phyloP scores from a whole-genome alignment of 164 flowering plant genomes.

The Umbilicus rupestris region DNA sequence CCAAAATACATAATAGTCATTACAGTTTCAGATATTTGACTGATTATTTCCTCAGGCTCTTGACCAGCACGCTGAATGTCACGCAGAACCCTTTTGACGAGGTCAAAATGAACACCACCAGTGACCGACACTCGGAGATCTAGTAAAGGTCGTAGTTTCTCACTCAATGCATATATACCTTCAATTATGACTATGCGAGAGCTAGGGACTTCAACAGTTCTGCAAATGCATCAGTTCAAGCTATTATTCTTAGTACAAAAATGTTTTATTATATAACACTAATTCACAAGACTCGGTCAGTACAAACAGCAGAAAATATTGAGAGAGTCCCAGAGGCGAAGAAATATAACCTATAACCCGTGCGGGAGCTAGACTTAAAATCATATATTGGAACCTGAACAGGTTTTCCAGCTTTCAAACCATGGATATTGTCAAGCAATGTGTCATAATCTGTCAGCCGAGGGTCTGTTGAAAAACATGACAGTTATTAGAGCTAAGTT shows the following conservation, averaged over 20 bases:
- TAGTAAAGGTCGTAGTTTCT: constrained; percentile 60
- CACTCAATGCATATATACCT: constrained; percentile 95
- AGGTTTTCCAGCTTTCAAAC: constrained; percentile 66
- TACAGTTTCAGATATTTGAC: constrained; percentile 98
- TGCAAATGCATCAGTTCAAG: constrained; percentile 15
- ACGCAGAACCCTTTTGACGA: constrained; percentile 85
- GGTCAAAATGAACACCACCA: constrained; percentile 96
- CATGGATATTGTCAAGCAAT: constrained; percentile 72
- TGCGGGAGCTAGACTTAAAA: constrained; percentile 83
- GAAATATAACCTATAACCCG: constrained; percentile 70
- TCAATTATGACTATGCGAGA: constrained; percentile 86
- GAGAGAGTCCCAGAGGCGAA: neutral
- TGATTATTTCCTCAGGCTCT: constrained; percentile 93
- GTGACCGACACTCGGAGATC: constrained; percentile 89
- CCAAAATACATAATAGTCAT: constrained; percentile 12
- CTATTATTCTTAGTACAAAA: neutral
- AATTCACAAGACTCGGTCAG: neutral
- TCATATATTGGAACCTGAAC: constrained; percentile 90
- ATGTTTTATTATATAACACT: neutral
- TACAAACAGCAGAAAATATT: neutral
- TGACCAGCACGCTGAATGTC: constrained; percentile 97
- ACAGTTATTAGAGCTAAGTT: constrained; percentile 10
- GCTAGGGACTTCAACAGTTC: constrained; percentile 78
- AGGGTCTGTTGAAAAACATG: constrained; percentile 60
- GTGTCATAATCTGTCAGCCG: constrained; percentile 91